phyloP scores from a whole-genome alignment of 495 filamentous ascomycete genomes.

The Schizothecium vesticola region DNA sequence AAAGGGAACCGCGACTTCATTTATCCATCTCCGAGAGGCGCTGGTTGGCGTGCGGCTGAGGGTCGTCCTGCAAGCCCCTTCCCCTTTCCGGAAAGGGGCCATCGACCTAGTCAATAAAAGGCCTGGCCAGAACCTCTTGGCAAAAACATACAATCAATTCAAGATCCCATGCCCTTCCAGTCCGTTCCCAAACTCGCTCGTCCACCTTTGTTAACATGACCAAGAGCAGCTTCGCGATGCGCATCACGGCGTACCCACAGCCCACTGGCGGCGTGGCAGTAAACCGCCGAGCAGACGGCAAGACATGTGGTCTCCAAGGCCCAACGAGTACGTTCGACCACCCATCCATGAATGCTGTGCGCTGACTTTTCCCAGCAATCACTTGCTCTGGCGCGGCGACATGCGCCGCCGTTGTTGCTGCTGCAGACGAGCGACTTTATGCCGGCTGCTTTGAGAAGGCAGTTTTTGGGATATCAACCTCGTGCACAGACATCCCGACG shows the following conservation, averaged over 20 bases:
- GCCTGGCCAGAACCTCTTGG: not conserved
- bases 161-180: not conserved
- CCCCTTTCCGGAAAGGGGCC: not conserved
- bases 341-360: no score
- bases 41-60: slow-evolving; percentile 1
- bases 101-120: not conserved
- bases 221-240: not conserved
- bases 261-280: not conserved
- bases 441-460: not conserved
- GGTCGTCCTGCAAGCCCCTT: not conserved
- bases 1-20: not conserved
- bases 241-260: not conserved
- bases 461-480: not conserved
- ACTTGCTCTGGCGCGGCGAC: not conserved
- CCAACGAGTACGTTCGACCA: not conserved
- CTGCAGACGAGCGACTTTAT: not conserved
- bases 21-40: not conserved
- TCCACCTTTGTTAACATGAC: not conserved
- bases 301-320: not conserved
- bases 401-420: not conserved
- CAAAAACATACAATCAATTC: not conserved
- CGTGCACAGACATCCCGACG: not conserved
- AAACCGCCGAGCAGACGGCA: not conserved
- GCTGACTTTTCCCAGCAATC: not conserved
- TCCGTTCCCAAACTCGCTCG: not conserved